Percentiles rank a stretch among this genome's conserved stretches.
Evolutionary conservation across 371 early-diverging fungal species (phyloP).

Genomic region (Chytridiales sp.): DNA sequence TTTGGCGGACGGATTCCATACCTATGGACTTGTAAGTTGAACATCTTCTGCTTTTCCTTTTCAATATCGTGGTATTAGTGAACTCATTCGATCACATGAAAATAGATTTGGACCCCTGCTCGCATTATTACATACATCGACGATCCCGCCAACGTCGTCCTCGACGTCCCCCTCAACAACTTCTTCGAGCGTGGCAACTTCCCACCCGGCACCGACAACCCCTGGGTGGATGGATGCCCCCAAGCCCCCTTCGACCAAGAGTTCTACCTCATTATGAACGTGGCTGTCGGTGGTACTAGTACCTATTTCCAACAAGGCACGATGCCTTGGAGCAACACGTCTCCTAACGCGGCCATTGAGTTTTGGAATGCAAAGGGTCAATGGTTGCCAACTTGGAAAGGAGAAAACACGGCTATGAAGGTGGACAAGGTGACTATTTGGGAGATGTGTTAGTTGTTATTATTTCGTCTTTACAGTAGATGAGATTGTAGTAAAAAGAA

Average conservation of each 20-base stretch:
- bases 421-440: conserved; percentile 22
- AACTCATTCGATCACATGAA: too few species aligned
- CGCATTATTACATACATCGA: conserved; percentile 64
- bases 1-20: conserved; percentile 46
- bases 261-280: conserved; percentile 55
- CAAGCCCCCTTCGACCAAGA: conserved; percentile 32
- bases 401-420: conserved; percentile 21
- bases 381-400: conserved; percentile 25
- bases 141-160: conserved; percentile 40
- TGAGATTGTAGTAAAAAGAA: too few species aligned
- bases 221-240: conserved; percentile 50
- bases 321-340: conserved; percentile 58
- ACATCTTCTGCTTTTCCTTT: too few species aligned
- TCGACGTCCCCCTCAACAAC: conserved; percentile 44
- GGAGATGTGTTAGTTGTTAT: conserved; percentile 16
- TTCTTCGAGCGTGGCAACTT: conserved; percentile 45
- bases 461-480: too few species aligned
- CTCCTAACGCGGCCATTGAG: conserved; percentile 15
- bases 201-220: conserved; percentile 51
- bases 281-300: conserved; percentile 67
- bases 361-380: conserved; percentile 20
- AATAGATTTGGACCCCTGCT: conserved; percentile 59
- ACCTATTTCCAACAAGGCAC: conserved; percentile 60
- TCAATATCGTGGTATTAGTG: too few species aligned
- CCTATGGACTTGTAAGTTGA: conserved; percentile 57